Conservation (phyloP, 228 moss, liverwort and hornwort species). For the Sphagnum fallax region DNA sequence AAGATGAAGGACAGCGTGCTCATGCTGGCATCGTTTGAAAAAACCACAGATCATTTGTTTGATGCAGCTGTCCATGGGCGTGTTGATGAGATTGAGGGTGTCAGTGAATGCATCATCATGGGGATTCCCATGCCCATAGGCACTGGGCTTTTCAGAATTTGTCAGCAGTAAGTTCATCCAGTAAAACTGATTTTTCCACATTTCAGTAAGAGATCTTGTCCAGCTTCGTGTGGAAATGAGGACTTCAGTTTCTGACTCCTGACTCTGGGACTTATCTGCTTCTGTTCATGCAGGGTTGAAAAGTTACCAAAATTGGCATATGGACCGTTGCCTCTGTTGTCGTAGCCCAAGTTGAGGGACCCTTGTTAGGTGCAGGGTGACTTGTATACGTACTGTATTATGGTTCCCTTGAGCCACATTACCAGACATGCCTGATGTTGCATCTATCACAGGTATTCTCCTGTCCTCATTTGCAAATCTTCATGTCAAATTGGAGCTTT, state of each 20-base stretch:
- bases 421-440: background rate
- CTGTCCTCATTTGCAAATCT: background rate
- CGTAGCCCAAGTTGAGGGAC: constrained; percentile 11
- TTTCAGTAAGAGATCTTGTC: background rate
- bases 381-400: background rate
- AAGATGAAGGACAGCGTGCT: constrained; percentile 99
- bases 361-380: background rate
- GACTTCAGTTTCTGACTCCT: background rate
- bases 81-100: constrained; percentile 93
- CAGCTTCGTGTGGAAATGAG: background rate
- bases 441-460: background rate
- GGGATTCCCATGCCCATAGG: constrained; percentile 99
- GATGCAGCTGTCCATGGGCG: constrained; percentile 96
- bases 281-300: constrained; percentile 49
- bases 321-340: constrained; percentile 68
- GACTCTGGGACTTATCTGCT: background rate
- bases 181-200: background rate
- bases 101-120: constrained; percentile 99
- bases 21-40: constrained; percentile 95
- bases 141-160: constrained; percentile 91
- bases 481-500: too few species aligned
- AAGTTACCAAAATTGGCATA: constrained; percentile 70
- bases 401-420: background rate
- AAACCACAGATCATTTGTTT: constrained; percentile 94
- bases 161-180: constrained; percentile 66